Evolutionary conservation across 352 stramenopile species (phyloP), one percentile per base, ranked within the genome.

Genomic region (Phytophthora fragariae): DNA sequence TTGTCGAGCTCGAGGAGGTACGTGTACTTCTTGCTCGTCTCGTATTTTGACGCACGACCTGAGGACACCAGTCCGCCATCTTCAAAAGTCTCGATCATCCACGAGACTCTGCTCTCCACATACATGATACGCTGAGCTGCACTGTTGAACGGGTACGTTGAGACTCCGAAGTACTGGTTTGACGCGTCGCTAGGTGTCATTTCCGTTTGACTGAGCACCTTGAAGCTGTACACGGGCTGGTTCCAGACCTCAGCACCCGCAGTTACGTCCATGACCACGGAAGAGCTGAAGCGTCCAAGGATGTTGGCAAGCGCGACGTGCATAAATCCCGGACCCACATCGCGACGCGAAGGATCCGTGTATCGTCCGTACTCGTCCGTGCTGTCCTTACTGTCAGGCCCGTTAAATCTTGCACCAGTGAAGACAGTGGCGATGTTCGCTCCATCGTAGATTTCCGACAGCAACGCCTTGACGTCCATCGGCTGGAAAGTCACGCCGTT

Each of bases 221-320:
- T 62, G 72, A 90, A 92, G 68, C 74, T 82, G 55, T 78, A 73
- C 47, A 92, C 72, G 15, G 84, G 84, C 63, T 88, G 80, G 62
- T 90, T 92, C 81, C 84, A 92, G 27, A 92, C 82, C 52, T 85
- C 65, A 3, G 67, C 62, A 12, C 72, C 75, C 3, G 69, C 70
- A 4, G 73, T 64, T 11, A 87, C 73, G 54, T 91, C 84, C 47
- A 88, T 64, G 1, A 91, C 70, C 14, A 89, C 81, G 1, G 77
- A 73, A 44, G 78, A 35, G 10, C 80, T 81, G 52, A 84, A 78
- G 7, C 75, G 66, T 0, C 72, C 76, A 19, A 91, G 67, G 21
- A 88, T 77, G 66, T 89, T 91, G 15, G 76, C 46, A 54, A 88
- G 53, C 3, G 79, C 81, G 17, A 84, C 65, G 65, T 88, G 81